Conservation (phyloP, 2,329 filamentous ascomycete genomes). For the Alternaria sp. region DNA sequence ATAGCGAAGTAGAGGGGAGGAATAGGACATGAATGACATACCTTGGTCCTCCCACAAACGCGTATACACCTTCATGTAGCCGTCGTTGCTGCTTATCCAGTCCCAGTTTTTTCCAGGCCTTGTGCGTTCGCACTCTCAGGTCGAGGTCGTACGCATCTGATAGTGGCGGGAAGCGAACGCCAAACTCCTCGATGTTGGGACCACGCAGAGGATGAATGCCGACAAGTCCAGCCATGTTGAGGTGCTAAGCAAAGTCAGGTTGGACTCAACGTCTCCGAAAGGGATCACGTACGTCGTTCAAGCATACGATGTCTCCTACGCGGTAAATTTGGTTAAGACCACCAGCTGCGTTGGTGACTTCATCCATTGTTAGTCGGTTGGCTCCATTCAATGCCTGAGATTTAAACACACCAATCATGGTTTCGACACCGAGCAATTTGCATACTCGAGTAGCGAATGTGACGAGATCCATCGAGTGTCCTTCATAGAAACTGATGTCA, state of each 20-base stretch:
- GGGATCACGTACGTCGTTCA: conserved; percentile 65
- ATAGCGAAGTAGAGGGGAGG: conserved; percentile 7
- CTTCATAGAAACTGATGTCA: conserved; percentile 69
- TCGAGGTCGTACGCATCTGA: conserved; percentile 72
- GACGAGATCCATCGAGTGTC: conserved; percentile 68
- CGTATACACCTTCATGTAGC: conserved; percentile 72
- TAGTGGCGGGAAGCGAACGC: conserved; percentile 68
- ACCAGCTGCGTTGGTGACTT: conserved; percentile 73
- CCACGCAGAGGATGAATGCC: conserved; percentile 69
- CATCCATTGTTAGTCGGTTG: conserved; percentile 25
- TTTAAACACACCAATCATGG: conserved; percentile 61
- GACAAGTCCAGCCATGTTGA: conserved; percentile 69
- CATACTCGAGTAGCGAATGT: conserved; percentile 72
- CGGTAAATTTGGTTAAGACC: conserved; percentile 69
- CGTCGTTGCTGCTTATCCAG: conserved; percentile 58
- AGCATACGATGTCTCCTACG: conserved; percentile 70
- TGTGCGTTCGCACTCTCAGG: conserved; percentile 65
- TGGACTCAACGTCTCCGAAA: neutral
- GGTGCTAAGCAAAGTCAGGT: conserved; percentile 58
- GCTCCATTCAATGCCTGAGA: neutral
- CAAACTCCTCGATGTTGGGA: conserved; percentile 69
- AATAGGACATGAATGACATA: conserved; percentile 44
- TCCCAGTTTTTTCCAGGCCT: conserved; percentile 63
- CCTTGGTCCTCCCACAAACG: conserved; percentile 70
- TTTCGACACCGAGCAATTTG: conserved; percentile 68